phyloP scores from a whole-genome alignment of 179 eudicot species.

The Sideroxylon spinosum region DNA sequence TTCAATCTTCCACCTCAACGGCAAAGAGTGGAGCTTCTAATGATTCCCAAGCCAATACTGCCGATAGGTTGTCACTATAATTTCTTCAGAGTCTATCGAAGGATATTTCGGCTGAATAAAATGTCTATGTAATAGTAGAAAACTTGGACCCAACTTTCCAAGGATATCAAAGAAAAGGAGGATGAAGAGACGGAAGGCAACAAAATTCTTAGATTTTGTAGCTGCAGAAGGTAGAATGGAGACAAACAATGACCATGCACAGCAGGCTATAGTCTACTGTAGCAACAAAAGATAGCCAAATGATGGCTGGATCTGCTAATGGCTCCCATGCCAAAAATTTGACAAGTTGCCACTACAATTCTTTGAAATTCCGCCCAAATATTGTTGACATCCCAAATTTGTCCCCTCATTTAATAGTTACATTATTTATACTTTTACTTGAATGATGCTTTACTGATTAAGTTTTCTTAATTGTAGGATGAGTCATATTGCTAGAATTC shows the following conservation, averaged over 20 bases:
- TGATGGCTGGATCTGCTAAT: too few species aligned
- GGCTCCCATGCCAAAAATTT: too few species aligned
- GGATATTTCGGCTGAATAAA: conserved; percentile 20
- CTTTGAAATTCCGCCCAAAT: too few species aligned
- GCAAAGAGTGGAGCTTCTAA: not conserved
- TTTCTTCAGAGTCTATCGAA: conserved; percentile 14
- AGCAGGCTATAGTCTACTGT: not conserved
- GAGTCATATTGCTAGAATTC: too few species aligned
- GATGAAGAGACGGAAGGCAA: conserved; percentile 18
- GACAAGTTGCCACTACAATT: too few species aligned
- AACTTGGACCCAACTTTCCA: conserved; percentile 25
- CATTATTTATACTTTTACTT: too few species aligned
- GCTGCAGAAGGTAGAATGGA: too few species aligned
- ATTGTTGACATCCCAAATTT: too few species aligned
- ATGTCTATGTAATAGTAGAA: conserved; percentile 21
- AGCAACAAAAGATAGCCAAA: not conserved
- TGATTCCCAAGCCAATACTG: not conserved
- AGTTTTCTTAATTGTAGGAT: too few species aligned
- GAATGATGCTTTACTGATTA: too few species aligned
- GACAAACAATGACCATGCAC: too few species aligned
- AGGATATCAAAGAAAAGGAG: conserved; percentile 23
- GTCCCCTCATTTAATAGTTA: too few species aligned
- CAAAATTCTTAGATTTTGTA: not conserved
- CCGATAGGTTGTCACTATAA: not conserved
- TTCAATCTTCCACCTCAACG: not conserved